These are phyloP conservation scores for Cetradonia linearis DNA, from an alignment of 495 filamentous ascomycete species.

Conservation along the genomic window DNA sequence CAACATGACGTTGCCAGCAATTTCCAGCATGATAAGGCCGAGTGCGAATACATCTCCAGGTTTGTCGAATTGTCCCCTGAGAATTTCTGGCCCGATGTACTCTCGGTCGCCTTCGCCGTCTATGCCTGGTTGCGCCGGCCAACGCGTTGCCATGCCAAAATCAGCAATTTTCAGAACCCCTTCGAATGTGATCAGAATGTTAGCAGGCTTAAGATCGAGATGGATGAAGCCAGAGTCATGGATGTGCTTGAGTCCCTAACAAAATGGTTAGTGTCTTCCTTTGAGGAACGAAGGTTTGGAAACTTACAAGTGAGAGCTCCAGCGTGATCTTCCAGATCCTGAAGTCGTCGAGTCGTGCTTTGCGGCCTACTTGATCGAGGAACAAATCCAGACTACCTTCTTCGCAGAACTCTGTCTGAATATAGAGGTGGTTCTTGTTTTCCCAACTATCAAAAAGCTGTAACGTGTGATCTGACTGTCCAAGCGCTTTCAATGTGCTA, in stretches of 20 bases:
- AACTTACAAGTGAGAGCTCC: constrained; percentile 64
- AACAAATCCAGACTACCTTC: constrained; percentile 83
- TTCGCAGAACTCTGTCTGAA: constrained; percentile 93
- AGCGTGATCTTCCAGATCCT: constrained; percentile 95
- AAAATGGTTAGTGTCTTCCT: constrained; percentile 30
- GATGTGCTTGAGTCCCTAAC: constrained; percentile 74
- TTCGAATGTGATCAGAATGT: constrained; percentile 82
- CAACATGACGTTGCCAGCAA: constrained; percentile 79
- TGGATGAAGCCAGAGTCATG: constrained; percentile 85
- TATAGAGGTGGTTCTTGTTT: constrained; percentile 69
- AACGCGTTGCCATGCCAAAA: constrained; percentile 80
- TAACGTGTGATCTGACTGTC: constrained; percentile 69
- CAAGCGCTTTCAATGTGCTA: constrained; percentile 57
- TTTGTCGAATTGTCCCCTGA: constrained; percentile 74
- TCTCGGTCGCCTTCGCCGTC: constrained; percentile 92
- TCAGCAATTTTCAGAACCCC: constrained; percentile 90
- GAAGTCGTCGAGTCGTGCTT: constrained; percentile 88
- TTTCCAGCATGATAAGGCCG: constrained; percentile 87
- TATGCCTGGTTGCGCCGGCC: constrained; percentile 63
- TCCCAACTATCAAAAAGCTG: constrained; percentile 81
- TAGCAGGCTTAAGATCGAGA: constrained; percentile 90
- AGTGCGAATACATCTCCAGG: constrained; percentile 89
- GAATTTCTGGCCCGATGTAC: constrained; percentile 88
- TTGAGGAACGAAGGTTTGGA: constrained; percentile 1
- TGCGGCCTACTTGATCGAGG: constrained; percentile 62